phyloP scores from a whole-genome alignment of 305 asterid genomes.

The Solanum hybrid region DNA sequence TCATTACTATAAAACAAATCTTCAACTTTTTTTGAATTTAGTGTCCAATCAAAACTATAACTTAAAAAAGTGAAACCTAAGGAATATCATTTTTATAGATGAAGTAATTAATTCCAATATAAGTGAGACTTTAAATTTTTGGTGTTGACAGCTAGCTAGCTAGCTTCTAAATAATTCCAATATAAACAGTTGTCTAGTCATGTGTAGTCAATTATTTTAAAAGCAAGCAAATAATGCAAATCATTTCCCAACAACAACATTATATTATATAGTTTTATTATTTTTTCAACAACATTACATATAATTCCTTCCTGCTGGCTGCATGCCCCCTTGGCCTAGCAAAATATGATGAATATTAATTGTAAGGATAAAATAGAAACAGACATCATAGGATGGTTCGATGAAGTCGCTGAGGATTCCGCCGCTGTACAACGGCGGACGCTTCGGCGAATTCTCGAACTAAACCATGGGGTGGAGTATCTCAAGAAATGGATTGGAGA shows the following conservation, averaged over 20 bases:
- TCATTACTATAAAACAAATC: background rate
- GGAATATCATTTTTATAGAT: background rate
- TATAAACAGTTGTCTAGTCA: background rate
- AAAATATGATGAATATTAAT: background rate
- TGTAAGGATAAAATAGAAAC: background rate
- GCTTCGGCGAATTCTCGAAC: conserved; percentile 33
- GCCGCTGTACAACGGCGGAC: conserved; percentile 38
- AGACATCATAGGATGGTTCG: conserved; percentile 49
- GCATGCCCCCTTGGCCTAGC: background rate
- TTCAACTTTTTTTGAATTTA: background rate
- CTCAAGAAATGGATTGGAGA: conserved; percentile 51
- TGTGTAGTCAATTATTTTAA: background rate
- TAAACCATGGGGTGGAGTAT: conserved; percentile 38
- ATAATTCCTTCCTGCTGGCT: background rate
- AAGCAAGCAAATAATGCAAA: background rate
- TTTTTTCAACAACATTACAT: background rate
- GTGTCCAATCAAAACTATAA: background rate
- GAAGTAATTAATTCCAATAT: background rate
- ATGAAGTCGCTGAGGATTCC: conserved; percentile 35
- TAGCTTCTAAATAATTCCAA: background rate
- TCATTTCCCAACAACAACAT: background rate
- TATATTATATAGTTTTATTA: background rate
- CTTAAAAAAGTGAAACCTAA: background rate
- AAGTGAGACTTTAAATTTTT: background rate
- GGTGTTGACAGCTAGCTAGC: background rate